Conservation (phyloP, 768 basidiomycete species). For the Gyrodon lividus region DNA sequence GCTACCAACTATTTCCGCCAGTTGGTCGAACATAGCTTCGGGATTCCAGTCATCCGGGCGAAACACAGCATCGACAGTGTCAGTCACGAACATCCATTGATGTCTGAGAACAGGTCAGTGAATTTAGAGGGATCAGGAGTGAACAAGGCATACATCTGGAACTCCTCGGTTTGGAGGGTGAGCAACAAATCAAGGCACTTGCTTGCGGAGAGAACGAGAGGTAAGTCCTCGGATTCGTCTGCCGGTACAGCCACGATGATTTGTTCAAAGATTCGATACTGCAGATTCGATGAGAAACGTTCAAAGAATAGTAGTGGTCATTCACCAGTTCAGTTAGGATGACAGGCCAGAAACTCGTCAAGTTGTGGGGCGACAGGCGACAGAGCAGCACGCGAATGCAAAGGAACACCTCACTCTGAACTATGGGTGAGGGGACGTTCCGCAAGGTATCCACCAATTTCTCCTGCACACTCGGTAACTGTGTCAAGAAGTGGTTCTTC, state of each 20-base stretch:
- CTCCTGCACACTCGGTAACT: slow-evolving; percentile 93
- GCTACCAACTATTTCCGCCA: slow-evolving; percentile 78
- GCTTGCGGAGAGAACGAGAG: slow-evolving; percentile 82
- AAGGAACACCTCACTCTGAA: slow-evolving; percentile 93
- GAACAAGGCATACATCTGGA: slow-evolving; percentile 73
- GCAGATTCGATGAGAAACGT: background rate
- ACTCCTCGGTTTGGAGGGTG: slow-evolving; percentile 92
- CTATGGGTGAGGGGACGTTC: slow-evolving; percentile 73
- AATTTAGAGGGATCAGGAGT: background rate
- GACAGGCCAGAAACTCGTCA: slow-evolving; percentile 97
- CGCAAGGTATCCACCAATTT: slow-evolving; percentile 92
- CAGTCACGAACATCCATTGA: slow-evolving; percentile 98
- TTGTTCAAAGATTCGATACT: slow-evolving; percentile 92
- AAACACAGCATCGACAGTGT: slow-evolving; percentile 94
- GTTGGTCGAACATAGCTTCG: slow-evolving; percentile 86
- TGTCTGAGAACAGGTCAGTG: slow-evolving; percentile 48
- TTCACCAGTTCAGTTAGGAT: slow-evolving; percentile 85
- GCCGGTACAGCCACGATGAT: slow-evolving; percentile 65
- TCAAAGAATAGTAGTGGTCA: slow-evolving; percentile 14
- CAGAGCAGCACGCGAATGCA: slow-evolving; percentile 91
- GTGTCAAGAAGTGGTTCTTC: slow-evolving; percentile 86
- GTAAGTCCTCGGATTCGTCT: slow-evolving; percentile 84
- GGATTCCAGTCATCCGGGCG: slow-evolving; percentile 81
- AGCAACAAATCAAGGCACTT: slow-evolving; percentile 94
- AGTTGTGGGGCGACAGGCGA: slow-evolving; percentile 84